These are phyloP conservation scores for Metschnikowia amazonensis DNA, from an alignment of 805 yeast genomes.

Conservation along the genomic window DNA sequence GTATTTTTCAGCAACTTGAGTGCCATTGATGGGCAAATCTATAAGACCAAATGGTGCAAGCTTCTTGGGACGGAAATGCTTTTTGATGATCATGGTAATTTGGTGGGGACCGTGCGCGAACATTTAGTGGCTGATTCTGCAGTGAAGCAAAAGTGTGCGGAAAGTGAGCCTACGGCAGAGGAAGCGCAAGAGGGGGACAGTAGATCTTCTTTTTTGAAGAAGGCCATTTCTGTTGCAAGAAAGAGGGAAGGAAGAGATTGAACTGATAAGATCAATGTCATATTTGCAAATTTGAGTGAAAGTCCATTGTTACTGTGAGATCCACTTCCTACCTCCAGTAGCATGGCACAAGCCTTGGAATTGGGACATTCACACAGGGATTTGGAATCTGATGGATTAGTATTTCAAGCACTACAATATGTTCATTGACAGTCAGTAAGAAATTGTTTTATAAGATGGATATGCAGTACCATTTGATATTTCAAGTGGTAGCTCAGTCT, in stretches of 20 bases:
- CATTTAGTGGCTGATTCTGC: conserved; percentile 32
- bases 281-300: too few relatives aligned
- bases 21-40: conserved; percentile 46
- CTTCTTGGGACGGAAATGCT: conserved; percentile 70
- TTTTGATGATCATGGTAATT: conserved; percentile 42
- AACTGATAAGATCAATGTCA: too few relatives aligned
- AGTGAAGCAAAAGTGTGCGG: conserved; percentile 14
- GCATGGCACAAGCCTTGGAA: too few relatives aligned
- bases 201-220: conserved; percentile 21
- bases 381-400: too few relatives aligned
- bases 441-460: too few relatives aligned
- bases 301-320: too few relatives aligned
- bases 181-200: conserved; percentile 18
- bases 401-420: too few relatives aligned
- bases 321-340: too few relatives aligned
- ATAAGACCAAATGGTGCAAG: conserved; percentile 72
- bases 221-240: conserved; percentile 18
- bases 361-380: too few relatives aligned
- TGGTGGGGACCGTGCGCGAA: conserved; percentile 38
- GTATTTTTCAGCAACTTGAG: conserved; percentile 25
- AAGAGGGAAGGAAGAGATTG: not conserved
- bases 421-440: too few relatives aligned
- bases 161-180: conserved; percentile 15
- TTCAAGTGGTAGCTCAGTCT: too few relatives aligned
- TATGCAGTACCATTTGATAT: too few relatives aligned